Base-by-base conservation (phyloP, 352 stramenopile species). In the Pythium sp. region DNA sequence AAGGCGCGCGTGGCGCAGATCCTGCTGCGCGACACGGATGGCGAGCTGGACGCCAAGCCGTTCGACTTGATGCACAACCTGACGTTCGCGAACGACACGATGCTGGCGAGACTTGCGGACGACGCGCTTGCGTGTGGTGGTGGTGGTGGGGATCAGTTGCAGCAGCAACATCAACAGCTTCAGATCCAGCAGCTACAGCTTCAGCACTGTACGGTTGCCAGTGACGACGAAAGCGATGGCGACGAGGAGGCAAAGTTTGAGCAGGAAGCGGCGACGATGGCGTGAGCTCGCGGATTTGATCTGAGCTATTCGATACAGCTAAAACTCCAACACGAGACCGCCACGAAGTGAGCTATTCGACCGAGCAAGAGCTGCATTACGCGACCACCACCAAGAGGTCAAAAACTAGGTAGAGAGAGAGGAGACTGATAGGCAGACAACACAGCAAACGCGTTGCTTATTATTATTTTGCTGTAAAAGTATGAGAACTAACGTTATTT, bases 1-100 rank as follows among this genome's bases (percentile, higher is more conserved):
- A 82, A 91, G 67, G 70, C 74, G 15, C 80, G 81, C 9, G 73
- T 88, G 30, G 65, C 69, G 20, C 79, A 91, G 65, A 81, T 92
- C 57, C 54, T 92, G 55, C 62, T 67, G 3, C 47, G 62, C 26
- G 62, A 67, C 22, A 36, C 49, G 51, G 47, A 22, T 20, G 41
- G 43, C 28, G 54, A 59, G 28, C 54, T 59, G 54, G 24, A 30
- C 7, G 54, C 54, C 54, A 59, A 59, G 54, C 54, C 54, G 14
- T 38, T 12, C 18, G 28, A 32, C n/a, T 4, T 59, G 57, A n/a
- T 5, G n/a, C 20, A 15, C 54, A 59, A 41, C 14, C 9, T 41
- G 32, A 41, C 54, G 54, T 41, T 59, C n/a, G n/a, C 28, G 26
- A 41, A 59, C 28, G 54, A 59, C 6, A 38, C 54, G 18, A 30